Conservation (phyloP, 2,329 filamentous ascomycete species). For the Aspergillus fijiensis region DNA sequence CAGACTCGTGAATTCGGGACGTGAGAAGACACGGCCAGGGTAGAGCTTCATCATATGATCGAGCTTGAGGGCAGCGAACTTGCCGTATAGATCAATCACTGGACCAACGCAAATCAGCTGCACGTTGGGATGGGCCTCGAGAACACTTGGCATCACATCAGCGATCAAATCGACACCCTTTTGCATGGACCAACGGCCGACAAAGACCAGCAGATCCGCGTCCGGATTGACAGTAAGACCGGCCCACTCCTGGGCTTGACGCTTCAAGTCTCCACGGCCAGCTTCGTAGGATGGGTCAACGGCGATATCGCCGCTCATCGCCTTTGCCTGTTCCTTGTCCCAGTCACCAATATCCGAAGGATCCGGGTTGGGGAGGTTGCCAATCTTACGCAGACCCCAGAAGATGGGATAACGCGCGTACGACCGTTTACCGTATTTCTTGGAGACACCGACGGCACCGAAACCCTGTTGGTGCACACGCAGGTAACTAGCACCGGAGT, state of each 20-base stretch:
- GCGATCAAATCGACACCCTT: conserved; percentile 68
- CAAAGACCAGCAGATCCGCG: conserved; percentile 65
- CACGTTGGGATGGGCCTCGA: conserved; percentile 58
- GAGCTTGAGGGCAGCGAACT: conserved; percentile 65
- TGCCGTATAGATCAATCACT: conserved; percentile 65
- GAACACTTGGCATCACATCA: conserved; percentile 65
- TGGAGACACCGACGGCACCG: conserved; percentile 65
- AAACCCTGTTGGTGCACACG: conserved; percentile 67
- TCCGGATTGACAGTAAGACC: conserved; percentile 59
- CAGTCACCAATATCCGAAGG: conserved; percentile 56
- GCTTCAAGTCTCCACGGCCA: conserved; percentile 52
- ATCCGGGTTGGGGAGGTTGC: conserved; percentile 64
- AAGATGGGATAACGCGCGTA: conserved; percentile 67
- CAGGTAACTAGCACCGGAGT: conserved; percentile 63
- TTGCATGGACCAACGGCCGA: conserved; percentile 67
- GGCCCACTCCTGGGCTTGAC: conserved; percentile 67
- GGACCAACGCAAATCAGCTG: conserved; percentile 64
- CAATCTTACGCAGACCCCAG: conserved; percentile 63
- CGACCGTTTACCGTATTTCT: conserved; percentile 66
- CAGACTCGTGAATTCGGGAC: conserved; percentile 64
- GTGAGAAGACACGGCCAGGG: conserved; percentile 63
- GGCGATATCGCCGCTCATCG: conserved; percentile 48
- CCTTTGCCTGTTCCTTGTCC: conserved; percentile 56
- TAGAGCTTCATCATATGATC: conserved; percentile 63
- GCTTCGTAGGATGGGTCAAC: conserved; percentile 57